phyloP scores from a whole-genome alignment of 176 grass and related monocot genomes.

The Bolboschoenus planiculmis region DNA sequence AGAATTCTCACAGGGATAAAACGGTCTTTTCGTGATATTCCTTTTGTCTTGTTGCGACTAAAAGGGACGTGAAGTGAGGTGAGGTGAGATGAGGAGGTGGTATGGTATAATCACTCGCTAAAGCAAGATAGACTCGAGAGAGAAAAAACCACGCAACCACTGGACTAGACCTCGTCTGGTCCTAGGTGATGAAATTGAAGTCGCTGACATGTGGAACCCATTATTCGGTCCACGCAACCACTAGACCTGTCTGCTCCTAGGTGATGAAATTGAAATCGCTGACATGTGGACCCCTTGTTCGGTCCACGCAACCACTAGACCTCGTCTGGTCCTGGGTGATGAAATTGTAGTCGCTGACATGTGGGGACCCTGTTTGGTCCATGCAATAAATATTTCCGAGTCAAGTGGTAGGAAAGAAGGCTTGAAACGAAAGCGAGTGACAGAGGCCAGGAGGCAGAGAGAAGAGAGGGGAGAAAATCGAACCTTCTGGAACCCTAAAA shows the following conservation, averaged over 20 bases:
- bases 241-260: too few species aligned
- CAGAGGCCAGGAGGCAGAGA: neutral
- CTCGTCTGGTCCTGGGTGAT: neutral
- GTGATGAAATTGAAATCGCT: too few species aligned
- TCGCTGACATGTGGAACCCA: too few species aligned
- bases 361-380: neutral
- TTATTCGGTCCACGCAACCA: too few species aligned
- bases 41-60: neutral
- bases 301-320: neutral
- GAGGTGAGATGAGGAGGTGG: too few species aligned
- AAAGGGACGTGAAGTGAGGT: too few species aligned
- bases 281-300: too few species aligned
- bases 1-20: neutral
- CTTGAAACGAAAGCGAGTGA: constrained; percentile 20
- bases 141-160: too few species aligned
- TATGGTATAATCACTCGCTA: too few species aligned
- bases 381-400: neutral
- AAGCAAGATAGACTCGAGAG: too few species aligned
- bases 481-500: constrained; percentile 13
- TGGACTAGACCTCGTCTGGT: too few species aligned
- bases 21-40: neutral
- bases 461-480: neutral
- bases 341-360: neutral
- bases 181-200: too few species aligned
- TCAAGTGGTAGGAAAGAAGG: constrained; percentile 10